Base-by-base conservation (phyloP, 148 eudicot genomes). In the Rhododendron ovatum region DNA sequence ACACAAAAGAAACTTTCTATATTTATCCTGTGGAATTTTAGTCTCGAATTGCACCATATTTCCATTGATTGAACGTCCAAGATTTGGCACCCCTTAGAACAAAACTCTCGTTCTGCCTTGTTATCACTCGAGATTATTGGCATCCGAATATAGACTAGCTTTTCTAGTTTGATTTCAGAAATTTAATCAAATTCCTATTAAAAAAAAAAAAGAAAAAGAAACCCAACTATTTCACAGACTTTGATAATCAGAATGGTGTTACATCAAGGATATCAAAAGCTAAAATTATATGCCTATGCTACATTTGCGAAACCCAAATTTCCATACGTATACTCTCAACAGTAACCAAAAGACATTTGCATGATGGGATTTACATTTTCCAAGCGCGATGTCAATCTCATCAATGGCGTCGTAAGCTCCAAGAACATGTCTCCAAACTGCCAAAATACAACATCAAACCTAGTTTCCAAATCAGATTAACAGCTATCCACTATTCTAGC, bases 391-490 rank as follows among this genome's bases (percentile, higher is more conserved):
- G 87, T 92, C 94, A 45, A 95, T 87, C 87, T 90, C 91, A 85
- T 98, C 98, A 83, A 97, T 86, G 47, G 87, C 88, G 80, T 98
- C 99, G 12, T 88, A 88, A 13, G 93, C 91, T 55, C 94, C 99
- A 85, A 98, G 92, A 90, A 95, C 94, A 89, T 98, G 98, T 86
- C 99, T 90, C 99, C 99, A 98, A 92, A 95, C 99, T 97, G 88
- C 87, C 85, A 89, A n/a, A 78, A 82, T 73, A 41, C 43, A 78
- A 80, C 78, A 26, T 78, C 63, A 78, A 39, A 71, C 82, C 67
- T 14, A 88, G 17, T 43, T 63, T 45, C 48, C 53, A 53, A 24
- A 77, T 51, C 45, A 83, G 51, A 69, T 83, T 41, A 53, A 79
- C 14, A 24, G 74, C 3, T 61, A 47, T 10, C 10, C 14, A 82